phyloP scores from a whole-genome alignment of 257 asterid genomes.

The Solanum pimpinellifolium region DNA sequence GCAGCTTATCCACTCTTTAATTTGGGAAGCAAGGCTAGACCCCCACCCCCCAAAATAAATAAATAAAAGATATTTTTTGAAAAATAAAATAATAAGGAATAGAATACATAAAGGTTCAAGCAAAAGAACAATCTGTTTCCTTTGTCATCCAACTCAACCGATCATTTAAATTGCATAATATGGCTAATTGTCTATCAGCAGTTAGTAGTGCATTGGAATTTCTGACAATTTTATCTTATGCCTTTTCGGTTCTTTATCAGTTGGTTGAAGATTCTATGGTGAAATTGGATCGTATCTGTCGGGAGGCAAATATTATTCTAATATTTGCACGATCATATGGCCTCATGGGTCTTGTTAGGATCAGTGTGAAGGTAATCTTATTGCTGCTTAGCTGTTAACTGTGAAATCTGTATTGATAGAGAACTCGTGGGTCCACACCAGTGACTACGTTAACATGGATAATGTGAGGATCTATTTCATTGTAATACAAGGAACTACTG shows the following conservation, averaged over 20 bases:
- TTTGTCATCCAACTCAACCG: neutral
- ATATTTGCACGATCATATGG: constrained; percentile 96
- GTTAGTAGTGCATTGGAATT: neutral
- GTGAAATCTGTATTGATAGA: neutral
- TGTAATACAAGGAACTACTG: neutral
- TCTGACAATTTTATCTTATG: neutral
- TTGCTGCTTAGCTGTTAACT: neutral
- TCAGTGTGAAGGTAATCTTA: constrained; percentile 67
- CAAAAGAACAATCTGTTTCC: neutral
- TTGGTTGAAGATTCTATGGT: constrained; percentile 83
- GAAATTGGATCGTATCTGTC: constrained; percentile 81
- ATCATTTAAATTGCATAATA: neutral
- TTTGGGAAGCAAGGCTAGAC: neutral
- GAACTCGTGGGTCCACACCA: neutral
- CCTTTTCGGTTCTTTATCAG: constrained; percentile 26
- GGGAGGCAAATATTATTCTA: constrained; percentile 68
- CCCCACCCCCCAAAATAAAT: neutral
- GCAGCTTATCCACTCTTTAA: neutral
- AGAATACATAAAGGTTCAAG: neutral
- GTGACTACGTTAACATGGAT: neutral
- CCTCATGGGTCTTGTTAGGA: constrained; percentile 82
- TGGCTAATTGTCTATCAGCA: neutral
- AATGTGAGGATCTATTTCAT: neutral
- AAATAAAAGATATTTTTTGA: neutral
- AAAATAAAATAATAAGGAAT: neutral